phyloP scores from a whole-genome alignment of 176 grass and related monocot species.

The Oryza brachyantha region DNA sequence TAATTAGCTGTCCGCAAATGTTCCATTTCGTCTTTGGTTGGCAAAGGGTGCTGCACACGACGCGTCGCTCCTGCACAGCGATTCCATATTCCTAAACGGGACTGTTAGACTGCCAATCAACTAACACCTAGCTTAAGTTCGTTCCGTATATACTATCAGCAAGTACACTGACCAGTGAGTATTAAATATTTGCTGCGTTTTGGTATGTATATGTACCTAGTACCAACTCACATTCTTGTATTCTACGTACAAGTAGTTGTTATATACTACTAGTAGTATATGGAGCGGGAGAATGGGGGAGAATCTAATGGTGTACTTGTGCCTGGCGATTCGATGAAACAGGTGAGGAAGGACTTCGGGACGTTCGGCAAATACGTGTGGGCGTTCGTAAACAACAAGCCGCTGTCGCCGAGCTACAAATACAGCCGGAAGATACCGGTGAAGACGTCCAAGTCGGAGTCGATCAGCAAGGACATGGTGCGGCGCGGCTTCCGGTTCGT shows the following conservation, averaged over 20 bases:
- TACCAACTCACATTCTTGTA: not conserved
- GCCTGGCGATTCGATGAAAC: not conserved
- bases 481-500: constrained; percentile 85
- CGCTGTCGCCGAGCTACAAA: constrained; percentile 75
- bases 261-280: not conserved
- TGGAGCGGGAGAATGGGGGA: not conserved
- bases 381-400: constrained; percentile 85
- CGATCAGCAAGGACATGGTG: constrained; percentile 98
- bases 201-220: not conserved
- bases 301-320: not conserved
- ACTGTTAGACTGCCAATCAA: constrained; percentile 25
- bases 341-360: constrained; percentile 60
- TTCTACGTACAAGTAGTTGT: not conserved
- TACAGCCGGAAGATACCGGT: constrained; percentile 89
- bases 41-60: not conserved
- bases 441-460: constrained; percentile 97
- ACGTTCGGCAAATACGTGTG: constrained; percentile 81
- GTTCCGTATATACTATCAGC: not conserved
- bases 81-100: constrained; percentile 22
- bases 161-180: constrained; percentile 15
- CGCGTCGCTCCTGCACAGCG: not conserved
- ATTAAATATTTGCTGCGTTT: not conserved
- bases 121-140: not conserved
- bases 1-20: not conserved
- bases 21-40: not conserved